Base-by-base conservation (phyloP, 2,329 filamentous ascomycete genomes). In the Paecilomyces variotii region DNA sequence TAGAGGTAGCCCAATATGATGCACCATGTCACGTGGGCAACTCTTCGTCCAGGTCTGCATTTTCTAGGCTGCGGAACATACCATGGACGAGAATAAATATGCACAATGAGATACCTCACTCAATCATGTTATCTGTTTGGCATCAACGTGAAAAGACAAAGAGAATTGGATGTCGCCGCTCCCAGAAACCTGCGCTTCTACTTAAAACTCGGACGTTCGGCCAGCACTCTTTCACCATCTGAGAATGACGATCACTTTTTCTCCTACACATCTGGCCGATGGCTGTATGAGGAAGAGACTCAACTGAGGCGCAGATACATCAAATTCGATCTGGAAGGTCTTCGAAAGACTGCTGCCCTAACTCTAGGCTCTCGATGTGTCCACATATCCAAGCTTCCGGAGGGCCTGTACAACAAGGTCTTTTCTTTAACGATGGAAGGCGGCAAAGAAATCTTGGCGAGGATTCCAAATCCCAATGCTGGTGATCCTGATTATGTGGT, bases 281-380 rank as follows among this genome's bases (percentile, higher is more conserved):
- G 70, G 69, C 57, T 73, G 54, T 68, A 68, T 65, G 61, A 76
- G 56, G 74, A 76, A 56, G 52, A 69, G 9, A 52, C 35, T 2
- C 67, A 71, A 58, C 63, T 72, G 26, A 57, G 62, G 60, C 64
- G 64, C 25, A 66, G 72, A 45, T 68, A 68, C 57, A 53, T 62
- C n/a, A 54, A 53, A 7, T 76, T 76, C 59, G 67, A 76, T 64
- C 63, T 75, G 5, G 26, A 63, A 52, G 67, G 62, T 28, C 68
- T 77, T 0, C 58, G 70, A 59, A 53, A 62, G 6, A 60, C 68
- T 49, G 71, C 71, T 26, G 63, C 65, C 39, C 52, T 61, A 27
- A 62, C 61, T n/a, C 27, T 55, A 19, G 12, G n/a, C 14, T 45
- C 35, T 45, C 35, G 4, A 45, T 45, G 35, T 19, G 14, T 45